Conservation (phyloP, 306 rosid species). For the Prunus campanulata region DNA sequence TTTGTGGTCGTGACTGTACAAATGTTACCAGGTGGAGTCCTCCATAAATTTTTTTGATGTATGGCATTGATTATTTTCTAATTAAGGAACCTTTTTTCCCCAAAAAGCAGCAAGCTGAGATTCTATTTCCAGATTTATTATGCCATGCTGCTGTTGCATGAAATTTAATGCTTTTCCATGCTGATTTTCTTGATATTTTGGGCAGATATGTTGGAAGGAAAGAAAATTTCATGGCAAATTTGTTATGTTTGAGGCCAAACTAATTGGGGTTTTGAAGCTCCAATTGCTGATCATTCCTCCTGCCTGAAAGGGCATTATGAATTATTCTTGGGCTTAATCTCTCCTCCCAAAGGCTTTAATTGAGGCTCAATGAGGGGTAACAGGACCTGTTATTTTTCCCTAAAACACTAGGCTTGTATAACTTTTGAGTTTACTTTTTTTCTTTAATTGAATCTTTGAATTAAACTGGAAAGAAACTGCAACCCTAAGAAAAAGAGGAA, state of each 20-base stretch:
- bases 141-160: not conserved
- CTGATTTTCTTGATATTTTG: not conserved
- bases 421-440: too few species aligned
- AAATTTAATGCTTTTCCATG: not conserved
- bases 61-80: constrained; percentile 22
- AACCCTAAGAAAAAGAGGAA: too few species aligned
- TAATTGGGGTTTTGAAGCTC: not conserved
- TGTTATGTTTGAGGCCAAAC: not conserved
- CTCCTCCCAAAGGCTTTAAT: too few species aligned
- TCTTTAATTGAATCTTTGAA: too few species aligned
- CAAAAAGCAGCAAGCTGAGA: not conserved
- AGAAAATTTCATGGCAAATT: not conserved
- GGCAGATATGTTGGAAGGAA: not conserved
- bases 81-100: not conserved
- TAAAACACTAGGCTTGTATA: too few species aligned
- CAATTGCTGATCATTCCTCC: not conserved
- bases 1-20: constrained; percentile 47
- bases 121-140: not conserved
- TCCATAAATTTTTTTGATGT: constrained; percentile 9
- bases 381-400: too few species aligned
- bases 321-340: too few species aligned
- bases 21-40: constrained; percentile 34
- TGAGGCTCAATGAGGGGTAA: too few species aligned
- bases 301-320: too few species aligned
- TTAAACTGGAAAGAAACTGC: too few species aligned